phyloP scores from a whole-genome alignment of 371 early-diverging fungal genomes.

The Mucor circinelloides region DNA sequence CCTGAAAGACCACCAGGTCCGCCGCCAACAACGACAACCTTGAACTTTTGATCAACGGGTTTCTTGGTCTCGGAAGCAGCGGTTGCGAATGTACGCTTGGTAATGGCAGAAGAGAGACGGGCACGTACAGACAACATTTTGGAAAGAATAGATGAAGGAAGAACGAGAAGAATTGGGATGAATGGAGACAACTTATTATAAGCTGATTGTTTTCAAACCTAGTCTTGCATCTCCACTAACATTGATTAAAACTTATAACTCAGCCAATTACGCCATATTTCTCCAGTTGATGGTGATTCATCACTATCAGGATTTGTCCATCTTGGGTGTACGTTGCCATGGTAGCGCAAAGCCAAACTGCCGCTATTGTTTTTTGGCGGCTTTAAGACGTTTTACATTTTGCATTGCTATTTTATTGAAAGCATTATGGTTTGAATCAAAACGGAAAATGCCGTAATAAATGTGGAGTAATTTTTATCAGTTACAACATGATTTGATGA shows the following conservation, averaged over 20 bases:
- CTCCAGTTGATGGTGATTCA: slow-evolving; percentile 5
- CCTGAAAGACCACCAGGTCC: slow-evolving; percentile 70
- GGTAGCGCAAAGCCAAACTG: neutral
- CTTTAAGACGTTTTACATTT: neutral
- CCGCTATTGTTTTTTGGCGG: neutral
- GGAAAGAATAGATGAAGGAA: slow-evolving; percentile 3
- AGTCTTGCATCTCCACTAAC: neutral
- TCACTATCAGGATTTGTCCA: neutral
- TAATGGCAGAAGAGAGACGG: slow-evolving; percentile 19
- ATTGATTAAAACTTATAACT: slow-evolving; percentile 9
- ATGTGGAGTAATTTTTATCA: slow-evolving; percentile 8
- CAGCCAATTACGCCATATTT: slow-evolving; percentile 19
- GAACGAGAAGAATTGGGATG: slow-evolving; percentile 1
- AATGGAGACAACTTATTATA: neutral
- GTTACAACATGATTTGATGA: neutral
- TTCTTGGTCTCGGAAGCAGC: slow-evolving; percentile 24
- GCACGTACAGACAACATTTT: slow-evolving; percentile 30
- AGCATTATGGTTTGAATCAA: neutral
- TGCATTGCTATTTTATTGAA: neutral
- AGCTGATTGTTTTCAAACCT: neutral
- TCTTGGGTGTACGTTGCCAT: neutral
- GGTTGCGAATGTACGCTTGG: slow-evolving; percentile 39
- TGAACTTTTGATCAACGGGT: slow-evolving; percentile 49
- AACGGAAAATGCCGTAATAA: neutral
- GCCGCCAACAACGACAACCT: slow-evolving; percentile 69